Evolutionary conservation across 1,284 basidiomycete species (phyloP).

Genomic region (Apiotrichum gamsii): DNA sequence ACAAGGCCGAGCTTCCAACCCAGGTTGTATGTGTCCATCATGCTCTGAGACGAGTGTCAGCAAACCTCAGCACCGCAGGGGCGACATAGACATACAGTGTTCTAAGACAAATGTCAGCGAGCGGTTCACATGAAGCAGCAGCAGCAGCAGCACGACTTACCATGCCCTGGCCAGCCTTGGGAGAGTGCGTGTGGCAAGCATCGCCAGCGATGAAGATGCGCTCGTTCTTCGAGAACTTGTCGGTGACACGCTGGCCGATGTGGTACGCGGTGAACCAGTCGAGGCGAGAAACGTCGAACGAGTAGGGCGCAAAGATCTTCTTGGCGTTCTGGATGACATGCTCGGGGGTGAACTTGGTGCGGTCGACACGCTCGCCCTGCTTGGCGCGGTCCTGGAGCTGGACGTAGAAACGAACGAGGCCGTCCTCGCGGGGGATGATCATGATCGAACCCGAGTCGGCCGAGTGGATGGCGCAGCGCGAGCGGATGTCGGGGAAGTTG

Average conservation of each 20-base stretch:
- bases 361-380: conserved; percentile 16
- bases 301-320: conserved; percentile 36
- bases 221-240: conserved; percentile 20
- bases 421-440: conserved; percentile 21
- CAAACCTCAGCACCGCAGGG: too few species aligned
- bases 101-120: too few species aligned
- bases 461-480: conserved; percentile 21
- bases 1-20: conserved; percentile 54
- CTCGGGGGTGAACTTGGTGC: conserved; percentile 30
- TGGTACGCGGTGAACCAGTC: conserved; percentile 44
- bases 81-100: too few species aligned
- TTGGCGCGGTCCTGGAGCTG: conserved; percentile 14
- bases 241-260: conserved; percentile 37
- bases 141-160: too few species aligned
- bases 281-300: conserved; percentile 30
- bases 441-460: conserved; percentile 16
- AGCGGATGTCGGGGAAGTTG: conserved; percentile 22
- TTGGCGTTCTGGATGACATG: conserved; percentile 31
- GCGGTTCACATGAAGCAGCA: too few species aligned
- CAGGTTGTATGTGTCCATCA: conserved; percentile 41
- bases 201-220: conserved; percentile 41
- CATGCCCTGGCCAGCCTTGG: conserved; percentile 41
- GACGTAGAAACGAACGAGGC: conserved; percentile 22
- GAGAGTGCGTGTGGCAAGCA: conserved; percentile 38
- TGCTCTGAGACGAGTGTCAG: too few species aligned